phyloP scores from a whole-genome alignment of 1,139 yeast genomes.

The Scheffersomyces stambukii region DNA sequence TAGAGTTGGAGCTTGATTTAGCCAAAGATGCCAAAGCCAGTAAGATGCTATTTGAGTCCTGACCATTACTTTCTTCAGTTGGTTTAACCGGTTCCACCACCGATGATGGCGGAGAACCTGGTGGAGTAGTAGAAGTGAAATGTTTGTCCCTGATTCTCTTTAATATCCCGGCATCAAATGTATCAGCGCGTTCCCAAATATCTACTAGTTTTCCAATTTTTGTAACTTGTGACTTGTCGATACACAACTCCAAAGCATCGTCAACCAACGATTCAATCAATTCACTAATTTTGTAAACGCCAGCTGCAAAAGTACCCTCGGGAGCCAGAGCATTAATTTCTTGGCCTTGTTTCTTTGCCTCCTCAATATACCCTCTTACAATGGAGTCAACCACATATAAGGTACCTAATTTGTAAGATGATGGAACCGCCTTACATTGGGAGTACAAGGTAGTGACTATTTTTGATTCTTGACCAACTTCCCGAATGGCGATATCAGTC shows the following conservation, averaged over 20 bases:
- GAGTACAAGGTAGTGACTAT: constrained; percentile 58
- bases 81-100: constrained; percentile 22
- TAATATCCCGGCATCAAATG: constrained; percentile 60
- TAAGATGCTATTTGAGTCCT: constrained; percentile 56
- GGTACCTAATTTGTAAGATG: constrained; percentile 84
- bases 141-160: constrained; percentile 55
- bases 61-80: constrained; percentile 17
- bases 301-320: constrained; percentile 75
- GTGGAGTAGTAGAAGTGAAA: constrained; percentile 56
- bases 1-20: constrained; percentile 20
- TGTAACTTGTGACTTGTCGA: constrained; percentile 51
- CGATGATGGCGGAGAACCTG: constrained; percentile 46
- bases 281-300: constrained; percentile 57
- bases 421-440: constrained; percentile 71
- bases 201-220: constrained; percentile 82
- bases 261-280: constrained; percentile 56
- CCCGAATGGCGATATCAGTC: constrained; percentile 71
- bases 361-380: constrained; percentile 80
- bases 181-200: constrained; percentile 86
- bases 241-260: constrained; percentile 53
- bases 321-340: constrained; percentile 44
- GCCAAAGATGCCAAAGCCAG: constrained; percentile 63
- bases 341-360: constrained; percentile 55
- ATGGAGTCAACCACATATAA: constrained; percentile 90
- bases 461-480: constrained; percentile 54